Conservation (phyloP, 345 rosid species). For the Durio zibethinus region DNA sequence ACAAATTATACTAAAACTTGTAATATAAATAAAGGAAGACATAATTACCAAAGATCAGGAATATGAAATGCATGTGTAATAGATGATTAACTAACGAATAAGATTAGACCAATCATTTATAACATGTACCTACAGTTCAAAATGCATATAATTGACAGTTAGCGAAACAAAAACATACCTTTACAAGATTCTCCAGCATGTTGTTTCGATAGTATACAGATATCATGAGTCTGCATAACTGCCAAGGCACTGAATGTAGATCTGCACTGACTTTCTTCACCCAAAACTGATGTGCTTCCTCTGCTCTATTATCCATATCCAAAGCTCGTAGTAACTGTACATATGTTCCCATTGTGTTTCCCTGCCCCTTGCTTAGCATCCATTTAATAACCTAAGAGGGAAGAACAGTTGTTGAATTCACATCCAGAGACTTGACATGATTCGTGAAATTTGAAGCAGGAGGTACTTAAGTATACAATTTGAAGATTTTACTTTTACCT, state of each 20-base stretch:
- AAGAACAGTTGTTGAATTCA: not conserved
- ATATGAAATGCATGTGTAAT: not conserved
- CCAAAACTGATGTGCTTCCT: conserved; percentile 90
- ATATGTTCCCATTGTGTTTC: conserved; percentile 81
- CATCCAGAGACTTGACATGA: not conserved
- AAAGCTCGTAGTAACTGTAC: conserved; percentile 70
- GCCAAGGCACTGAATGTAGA: conserved; percentile 94
- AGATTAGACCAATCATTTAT: not conserved
- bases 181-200: conserved; percentile 68
- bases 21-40: not conserved
- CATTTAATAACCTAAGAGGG: conserved; percentile 78
- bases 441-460: not conserved
- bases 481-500: not conserved
- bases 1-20: not conserved
- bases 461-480: not conserved
- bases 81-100: not conserved
- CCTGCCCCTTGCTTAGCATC: conserved; percentile 98
- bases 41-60: not conserved
- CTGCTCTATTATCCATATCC: conserved; percentile 85
- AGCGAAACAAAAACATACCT: conserved; percentile 39
- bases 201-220: conserved; percentile 76
- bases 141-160: not conserved
- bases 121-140: not conserved
- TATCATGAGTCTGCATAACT: conserved; percentile 67
- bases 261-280: conserved; percentile 61